Evolutionary conservation across 225 moss, liverwort and hornwort genomes (phyloP).

Genomic region (Anthoceros angustus): DNA sequence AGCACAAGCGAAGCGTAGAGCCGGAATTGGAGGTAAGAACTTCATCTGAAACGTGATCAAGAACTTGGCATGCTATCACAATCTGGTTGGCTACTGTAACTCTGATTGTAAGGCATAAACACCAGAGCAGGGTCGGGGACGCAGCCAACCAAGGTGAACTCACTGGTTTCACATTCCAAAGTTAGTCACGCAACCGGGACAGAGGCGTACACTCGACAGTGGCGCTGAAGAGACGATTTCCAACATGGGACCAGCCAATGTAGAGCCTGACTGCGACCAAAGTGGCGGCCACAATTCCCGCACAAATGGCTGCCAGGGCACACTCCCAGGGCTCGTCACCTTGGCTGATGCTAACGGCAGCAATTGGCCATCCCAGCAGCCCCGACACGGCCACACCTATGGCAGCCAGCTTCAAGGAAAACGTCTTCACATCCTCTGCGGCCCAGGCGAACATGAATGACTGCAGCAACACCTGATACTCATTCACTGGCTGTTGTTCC

Average conservation of each 20-base stretch:
- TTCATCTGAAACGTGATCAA: neutral
- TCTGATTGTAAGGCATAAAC: no score
- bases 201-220: constrained; percentile 66
- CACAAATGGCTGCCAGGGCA: constrained; percentile 67
- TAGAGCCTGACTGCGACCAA: constrained; percentile 75
- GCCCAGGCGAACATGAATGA: constrained; percentile 85
- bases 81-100: no score
- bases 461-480: constrained; percentile 75
- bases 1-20: constrained; percentile 9
- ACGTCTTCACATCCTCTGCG: constrained; percentile 45
- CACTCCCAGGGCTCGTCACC: constrained; percentile 74
- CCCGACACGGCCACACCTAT: constrained; percentile 48
- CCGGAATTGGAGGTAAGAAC: neutral
- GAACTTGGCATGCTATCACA: neutral
- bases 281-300: constrained; percentile 65
- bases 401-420: constrained; percentile 42
- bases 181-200: neutral
- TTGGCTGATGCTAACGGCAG: constrained; percentile 64
- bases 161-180: neutral
- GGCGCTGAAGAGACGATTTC: constrained; percentile 91
- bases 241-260: constrained; percentile 88
- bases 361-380: constrained; percentile 58
- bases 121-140: no score
- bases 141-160: neutral
- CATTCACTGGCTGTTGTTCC: constrained; percentile 97